These are phyloP conservation scores for Tremellales sp. DNA, from an alignment of 1,284 basidiomycete species.

Conservation along the genomic window DNA sequence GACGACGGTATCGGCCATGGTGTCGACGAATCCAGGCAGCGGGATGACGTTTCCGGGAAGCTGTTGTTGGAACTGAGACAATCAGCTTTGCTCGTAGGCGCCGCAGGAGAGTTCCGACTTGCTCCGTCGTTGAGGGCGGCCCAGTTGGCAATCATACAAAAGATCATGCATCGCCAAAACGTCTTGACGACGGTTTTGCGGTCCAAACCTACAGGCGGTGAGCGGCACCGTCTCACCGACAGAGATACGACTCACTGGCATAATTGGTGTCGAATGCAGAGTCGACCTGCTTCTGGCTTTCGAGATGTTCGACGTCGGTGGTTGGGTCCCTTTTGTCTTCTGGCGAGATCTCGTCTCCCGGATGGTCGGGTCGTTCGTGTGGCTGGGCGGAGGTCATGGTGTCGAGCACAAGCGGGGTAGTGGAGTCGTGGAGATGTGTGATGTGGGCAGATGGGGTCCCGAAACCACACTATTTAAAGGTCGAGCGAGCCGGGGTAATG, in stretches of 20 bases:
- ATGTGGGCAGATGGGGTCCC: too few relatives aligned
- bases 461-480: too few relatives aligned
- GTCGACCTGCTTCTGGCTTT: neutral
- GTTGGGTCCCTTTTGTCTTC: too few relatives aligned
- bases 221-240: neutral
- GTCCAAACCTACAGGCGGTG: conserved; percentile 5
- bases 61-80: conserved; percentile 22
- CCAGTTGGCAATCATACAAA: conserved; percentile 18
- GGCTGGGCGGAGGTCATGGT: too few relatives aligned
- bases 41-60: conserved; percentile 23
- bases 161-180: conserved; percentile 21
- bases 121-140: conserved; percentile 25
- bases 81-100: neutral
- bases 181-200: conserved; percentile 5
- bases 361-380: too few relatives aligned
- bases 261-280: neutral
- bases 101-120: neutral
- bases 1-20: conserved; percentile 16
- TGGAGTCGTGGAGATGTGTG: too few relatives aligned
- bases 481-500: too few relatives aligned
- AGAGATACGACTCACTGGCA: neutral
- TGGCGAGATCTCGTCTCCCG: too few relatives aligned
- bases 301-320: neutral
- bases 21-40: conserved; percentile 14
- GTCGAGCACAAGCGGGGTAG: too few relatives aligned